phyloP scores from a whole-genome alignment of 306 rosid species.

The Rubus idaeus region DNA sequence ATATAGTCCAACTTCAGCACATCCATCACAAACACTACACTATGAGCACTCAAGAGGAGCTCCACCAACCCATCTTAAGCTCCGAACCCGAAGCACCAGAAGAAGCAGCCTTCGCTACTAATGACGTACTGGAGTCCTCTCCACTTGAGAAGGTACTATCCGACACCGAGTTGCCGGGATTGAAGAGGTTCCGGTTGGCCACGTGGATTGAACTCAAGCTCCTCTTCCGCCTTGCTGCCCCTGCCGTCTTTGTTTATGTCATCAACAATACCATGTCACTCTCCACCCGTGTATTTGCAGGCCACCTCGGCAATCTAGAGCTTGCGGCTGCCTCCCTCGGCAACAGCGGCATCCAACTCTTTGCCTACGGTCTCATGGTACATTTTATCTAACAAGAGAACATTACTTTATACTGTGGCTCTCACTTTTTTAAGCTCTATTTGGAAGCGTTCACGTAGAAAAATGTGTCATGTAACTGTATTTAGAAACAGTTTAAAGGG shows the following conservation, averaged over 20 bases:
- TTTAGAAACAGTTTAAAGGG: not conserved
- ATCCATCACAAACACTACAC: not conserved
- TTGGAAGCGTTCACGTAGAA: not conserved
- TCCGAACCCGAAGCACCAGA: constrained; percentile 1
- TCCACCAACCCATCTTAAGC: constrained; percentile 23
- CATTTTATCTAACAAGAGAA: not conserved
- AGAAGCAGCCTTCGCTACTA: not conserved
- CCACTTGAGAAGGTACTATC: constrained; percentile 55
- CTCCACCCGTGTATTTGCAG: constrained; percentile 59
- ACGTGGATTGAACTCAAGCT: constrained; percentile 63
- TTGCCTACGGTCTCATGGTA: constrained; percentile 82
- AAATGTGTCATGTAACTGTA: not conserved
- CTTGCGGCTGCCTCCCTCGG: constrained; percentile 82
- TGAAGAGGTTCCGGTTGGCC: constrained; percentile 38
- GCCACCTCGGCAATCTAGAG: constrained; percentile 78
- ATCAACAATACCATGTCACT: constrained; percentile 64
- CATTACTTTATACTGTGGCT: not conserved
- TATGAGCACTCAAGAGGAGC: constrained; percentile 34
- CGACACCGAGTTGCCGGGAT: constrained; percentile 27
- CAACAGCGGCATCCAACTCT: constrained; percentile 69
- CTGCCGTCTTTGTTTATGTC: constrained; percentile 64
- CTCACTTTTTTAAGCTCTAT: not conserved
- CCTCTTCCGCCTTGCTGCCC: constrained; percentile 58
- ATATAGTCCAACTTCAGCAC: not conserved
- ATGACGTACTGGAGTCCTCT: constrained; percentile 9